Percentiles rank a stretch among this genome's conserved stretches.
phyloP scores from a whole-genome alignment of 345 rosid species.

The Rubroshorea leprosula region DNA sequence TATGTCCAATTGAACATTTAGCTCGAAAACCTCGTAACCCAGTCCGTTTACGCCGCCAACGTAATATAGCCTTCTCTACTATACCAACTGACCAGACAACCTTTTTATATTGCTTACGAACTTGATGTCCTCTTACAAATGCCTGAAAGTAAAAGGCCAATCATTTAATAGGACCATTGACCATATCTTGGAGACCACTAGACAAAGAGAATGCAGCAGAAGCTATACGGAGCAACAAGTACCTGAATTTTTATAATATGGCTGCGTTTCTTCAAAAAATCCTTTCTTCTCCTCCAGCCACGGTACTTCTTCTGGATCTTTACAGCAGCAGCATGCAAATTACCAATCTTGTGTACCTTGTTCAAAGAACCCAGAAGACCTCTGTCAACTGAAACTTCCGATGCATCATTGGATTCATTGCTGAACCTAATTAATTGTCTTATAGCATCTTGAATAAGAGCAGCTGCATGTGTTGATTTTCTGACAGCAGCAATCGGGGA shows the following conservation, averaged over 20 bases:
- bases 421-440: constrained; percentile 29
- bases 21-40: constrained; percentile 56
- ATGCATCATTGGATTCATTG: constrained; percentile 15
- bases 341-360: constrained; percentile 29
- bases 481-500: constrained; percentile 59
- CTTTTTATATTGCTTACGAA: constrained; percentile 51
- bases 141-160: constrained; percentile 35
- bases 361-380: constrained; percentile 42
- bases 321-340: constrained; percentile 53
- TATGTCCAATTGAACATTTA: constrained; percentile 13
- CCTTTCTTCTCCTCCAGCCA: constrained; percentile 64
- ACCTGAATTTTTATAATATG: constrained; percentile 66
- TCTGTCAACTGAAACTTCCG: constrained; percentile 36
- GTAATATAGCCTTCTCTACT: constrained; percentile 54
- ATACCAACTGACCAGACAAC: constrained; percentile 62
- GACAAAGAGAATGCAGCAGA: neutral
- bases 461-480: constrained; percentile 59
- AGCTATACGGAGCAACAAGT: neutral
- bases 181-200: neutral
- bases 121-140: constrained; percentile 63
- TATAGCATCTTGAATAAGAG: constrained; percentile 47
- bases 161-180: neutral
- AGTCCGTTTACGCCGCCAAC: constrained; percentile 59
- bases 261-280: constrained; percentile 44
- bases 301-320: constrained; percentile 58